Evolutionary conservation across 2,329 filamentous ascomycete genomes (phyloP).

Genomic region (Pleoardoris graminearum): DNA sequence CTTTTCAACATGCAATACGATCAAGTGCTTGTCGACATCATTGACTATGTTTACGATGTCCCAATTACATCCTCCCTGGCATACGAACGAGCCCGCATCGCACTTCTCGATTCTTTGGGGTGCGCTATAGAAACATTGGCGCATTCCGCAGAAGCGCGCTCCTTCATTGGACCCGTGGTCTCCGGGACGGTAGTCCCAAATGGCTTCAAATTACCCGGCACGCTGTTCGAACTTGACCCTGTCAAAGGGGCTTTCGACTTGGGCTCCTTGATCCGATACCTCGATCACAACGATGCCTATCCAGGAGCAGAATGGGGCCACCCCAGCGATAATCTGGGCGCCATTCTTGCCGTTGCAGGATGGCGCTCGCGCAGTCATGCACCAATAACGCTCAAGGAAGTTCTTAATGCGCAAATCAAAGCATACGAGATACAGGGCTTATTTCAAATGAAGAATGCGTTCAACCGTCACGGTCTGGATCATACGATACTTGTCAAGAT

Average conservation of each 20-base stretch:
- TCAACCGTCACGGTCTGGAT: background rate
- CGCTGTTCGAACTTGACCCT: background rate
- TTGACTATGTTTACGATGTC: background rate
- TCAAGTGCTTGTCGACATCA: background rate
- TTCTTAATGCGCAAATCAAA: background rate
- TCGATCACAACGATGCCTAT: background rate
- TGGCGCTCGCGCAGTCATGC: background rate
- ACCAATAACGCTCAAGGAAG: background rate
- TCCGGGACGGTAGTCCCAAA: background rate
- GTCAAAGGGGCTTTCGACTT: conserved; percentile 1
- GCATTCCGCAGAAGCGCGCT: background rate
- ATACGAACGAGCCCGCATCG: background rate
- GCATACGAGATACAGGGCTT: conserved; percentile 1
- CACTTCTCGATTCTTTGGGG: conserved; percentile 1
- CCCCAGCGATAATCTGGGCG: conserved; percentile 1
- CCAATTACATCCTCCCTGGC: background rate
- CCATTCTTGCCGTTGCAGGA: background rate
- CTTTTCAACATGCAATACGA: background rate
- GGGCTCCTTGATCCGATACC: background rate
- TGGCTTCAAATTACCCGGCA: conserved; percentile 1
- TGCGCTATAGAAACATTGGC: background rate
- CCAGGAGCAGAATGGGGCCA: background rate
- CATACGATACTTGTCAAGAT: conserved; percentile 3
- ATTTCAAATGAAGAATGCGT: background rate
- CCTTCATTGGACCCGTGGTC: background rate